Conservation (phyloP, 257 asterid genomes). For the Gentiana straminea region DNA sequence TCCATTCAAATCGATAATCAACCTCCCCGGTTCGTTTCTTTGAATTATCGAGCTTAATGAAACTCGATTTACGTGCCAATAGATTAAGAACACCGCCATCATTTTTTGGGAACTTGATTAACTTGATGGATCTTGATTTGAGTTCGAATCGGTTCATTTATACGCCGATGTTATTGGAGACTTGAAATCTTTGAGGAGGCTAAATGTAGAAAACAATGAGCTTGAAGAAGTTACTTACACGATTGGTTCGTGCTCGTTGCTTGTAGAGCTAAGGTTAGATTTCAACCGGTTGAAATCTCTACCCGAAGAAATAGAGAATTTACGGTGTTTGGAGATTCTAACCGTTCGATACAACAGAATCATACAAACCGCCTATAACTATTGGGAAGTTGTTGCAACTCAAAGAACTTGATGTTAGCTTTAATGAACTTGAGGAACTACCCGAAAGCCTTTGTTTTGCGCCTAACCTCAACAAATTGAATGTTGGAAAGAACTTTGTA, state of each 20-base stretch:
- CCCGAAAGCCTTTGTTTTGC: conserved; percentile 55
- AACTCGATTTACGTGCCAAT: conserved; percentile 54
- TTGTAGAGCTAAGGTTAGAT: conserved; percentile 60
- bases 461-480: conserved; percentile 33
- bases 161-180: conserved; percentile 51
- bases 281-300: conserved; percentile 70
- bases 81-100: conserved; percentile 61
- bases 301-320: conserved; percentile 61
- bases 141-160: conserved; percentile 48
- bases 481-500: conserved; percentile 61
- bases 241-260: conserved; percentile 57
- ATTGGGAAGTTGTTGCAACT: conserved; percentile 44
- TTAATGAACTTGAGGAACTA: conserved; percentile 65
- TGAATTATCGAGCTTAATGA: conserved; percentile 43
- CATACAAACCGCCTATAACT: conserved; percentile 44
- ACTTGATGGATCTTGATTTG: conserved; percentile 50
- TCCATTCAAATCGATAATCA: conserved; percentile 62
- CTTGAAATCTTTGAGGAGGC: conserved; percentile 40
- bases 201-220: conserved; percentile 48
- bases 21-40: conserved; percentile 71
- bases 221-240: conserved; percentile 69
- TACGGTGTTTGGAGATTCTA: conserved; percentile 54
- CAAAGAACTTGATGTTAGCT: conserved; percentile 67
- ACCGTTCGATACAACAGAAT: conserved; percentile 61
- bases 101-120: conserved; percentile 51